Conservation (phyloP, 23 red algal genomes). For the Cyanidiococcus yangmingshanensis region DNA sequence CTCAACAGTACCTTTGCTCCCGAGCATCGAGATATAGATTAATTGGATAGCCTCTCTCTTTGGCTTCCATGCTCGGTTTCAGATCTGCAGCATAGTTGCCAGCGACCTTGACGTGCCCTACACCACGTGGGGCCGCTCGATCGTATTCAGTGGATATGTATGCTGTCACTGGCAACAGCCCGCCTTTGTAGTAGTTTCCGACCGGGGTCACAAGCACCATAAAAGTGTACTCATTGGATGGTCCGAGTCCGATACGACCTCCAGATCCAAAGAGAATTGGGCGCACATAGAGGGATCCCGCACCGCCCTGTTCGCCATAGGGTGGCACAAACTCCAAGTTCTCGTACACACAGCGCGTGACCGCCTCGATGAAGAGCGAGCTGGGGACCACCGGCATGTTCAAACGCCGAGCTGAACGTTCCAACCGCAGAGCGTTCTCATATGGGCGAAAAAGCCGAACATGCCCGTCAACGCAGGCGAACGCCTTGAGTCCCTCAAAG, state of each 20-base stretch:
- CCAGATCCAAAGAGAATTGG: slow-evolving; percentile 86
- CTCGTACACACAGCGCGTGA: slow-evolving; percentile 51
- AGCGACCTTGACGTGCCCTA: slow-evolving; percentile 87
- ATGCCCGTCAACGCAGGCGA: slow-evolving; percentile 45
- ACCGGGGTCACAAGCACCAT: slow-evolving; percentile 86
- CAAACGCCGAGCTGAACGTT: slow-evolving; percentile 40
- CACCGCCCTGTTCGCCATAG: slow-evolving; percentile 46
- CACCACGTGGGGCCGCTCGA: slow-evolving; percentile 71
- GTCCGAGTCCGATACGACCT: slow-evolving; percentile 62
- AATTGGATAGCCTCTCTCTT: slow-evolving; percentile 70
- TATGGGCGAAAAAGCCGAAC: slow-evolving; percentile 76
- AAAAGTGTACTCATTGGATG: slow-evolving; percentile 91
- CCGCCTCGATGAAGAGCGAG: slow-evolving; percentile 64
- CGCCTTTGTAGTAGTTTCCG: slow-evolving; percentile 94
- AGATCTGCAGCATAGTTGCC: slow-evolving; percentile 97
- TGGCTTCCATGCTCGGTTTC: slow-evolving; percentile 62
- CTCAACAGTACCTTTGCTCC: slow-evolving; percentile 56
- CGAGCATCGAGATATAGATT: slow-evolving; percentile 83
- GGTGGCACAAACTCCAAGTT: slow-evolving; percentile 78
- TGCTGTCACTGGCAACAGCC: slow-evolving; percentile 73
- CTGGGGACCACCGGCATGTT: slow-evolving; percentile 63
- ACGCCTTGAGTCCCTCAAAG: slow-evolving; percentile 95
- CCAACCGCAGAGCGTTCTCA: slow-evolving; percentile 74
- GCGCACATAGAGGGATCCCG: slow-evolving; percentile 82
- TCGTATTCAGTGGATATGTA: slow-evolving; percentile 65